These are phyloP conservation scores for Lathyrus aphaca DNA, from an alignment of 306 rosid species.

Conservation along the genomic window DNA sequence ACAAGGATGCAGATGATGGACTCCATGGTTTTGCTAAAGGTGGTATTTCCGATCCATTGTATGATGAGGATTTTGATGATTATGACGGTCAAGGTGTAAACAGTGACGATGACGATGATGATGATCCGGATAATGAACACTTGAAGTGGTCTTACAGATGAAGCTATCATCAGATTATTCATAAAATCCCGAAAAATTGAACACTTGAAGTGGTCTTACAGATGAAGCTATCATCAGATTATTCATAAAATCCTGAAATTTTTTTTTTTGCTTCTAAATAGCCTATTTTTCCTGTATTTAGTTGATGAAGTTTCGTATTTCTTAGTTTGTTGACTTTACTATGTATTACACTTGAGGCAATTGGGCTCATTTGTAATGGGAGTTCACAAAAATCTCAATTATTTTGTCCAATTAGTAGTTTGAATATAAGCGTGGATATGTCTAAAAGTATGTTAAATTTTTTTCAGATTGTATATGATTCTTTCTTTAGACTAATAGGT, in stretches of 20 bases:
- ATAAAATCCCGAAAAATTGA: conserved; percentile 21
- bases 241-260: neutral
- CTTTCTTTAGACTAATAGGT: no score
- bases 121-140: conserved; percentile 44
- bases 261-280: no score
- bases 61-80: conserved; percentile 51
- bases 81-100: conserved; percentile 32
- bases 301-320: neutral
- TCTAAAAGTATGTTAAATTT: no score
- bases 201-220: conserved; percentile 48
- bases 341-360: no score
- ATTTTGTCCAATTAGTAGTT: no score
- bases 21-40: conserved; percentile 24
- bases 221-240: conserved; percentile 36
- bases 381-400: no score
- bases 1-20: conserved; percentile 20
- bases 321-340: neutral
- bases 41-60: conserved; percentile 34
- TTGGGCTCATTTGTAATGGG: no score
- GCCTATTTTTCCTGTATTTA: neutral
- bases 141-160: conserved; percentile 50
- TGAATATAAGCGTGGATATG: no score
- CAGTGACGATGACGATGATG: conserved; percentile 34
- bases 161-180: conserved; percentile 22
- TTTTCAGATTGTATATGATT: no score